Base-by-base conservation (phyloP, 1,284 basidiomycete species). In the Trichosporon faecale region DNA sequence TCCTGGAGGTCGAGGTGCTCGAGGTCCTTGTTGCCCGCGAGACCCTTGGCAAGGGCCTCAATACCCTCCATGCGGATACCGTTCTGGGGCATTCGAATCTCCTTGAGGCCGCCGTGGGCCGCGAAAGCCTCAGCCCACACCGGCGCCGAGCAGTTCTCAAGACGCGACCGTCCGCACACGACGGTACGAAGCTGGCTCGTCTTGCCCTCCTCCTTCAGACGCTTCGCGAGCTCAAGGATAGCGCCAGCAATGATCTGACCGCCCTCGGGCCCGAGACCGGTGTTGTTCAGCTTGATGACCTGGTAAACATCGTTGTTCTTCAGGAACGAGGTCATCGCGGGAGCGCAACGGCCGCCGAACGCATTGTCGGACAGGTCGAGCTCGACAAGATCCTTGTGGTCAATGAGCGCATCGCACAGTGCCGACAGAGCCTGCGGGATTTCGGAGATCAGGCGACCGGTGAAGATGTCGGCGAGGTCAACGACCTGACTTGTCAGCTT, bases 391-490 rank as follows among this genome's bases (percentile, higher is more conserved):
- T 89, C 88, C 7, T 89, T 87, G 80, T 93, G 92, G 76, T 89
- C 87, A 74, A 89, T 90, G 70, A 99, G 88, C 16, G 94, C 90
- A 78, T 94, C 88, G 83, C 95, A 98, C 76, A 99, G 89, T 35
- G 93, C 91, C 46, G 90, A 88, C 60, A 99, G 89, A 2, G 96
- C 93, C 76, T 87, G 88, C 3, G 97, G 97, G 80, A 99, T 98
- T 84, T 99, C 96, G 72, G 89, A 88, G 85, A 98, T 98, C 76
- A 98, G 88, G 71, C 97, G 91, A 65, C 95, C 94, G 11, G 96
- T 98, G 85, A 99, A 99, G 84, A 99, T 96, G 85, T 98, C 97
- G 64, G 94, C 92, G 76, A 98, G 92, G 85, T 98, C 91, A 75
- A 94, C 96, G 68, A 97, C 85, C 95, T 98, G 77, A 40, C 57